These are phyloP conservation scores for Clonostachys sp. DNA, from an alignment of 2,329 filamentous ascomycete genomes.

Conservation along the genomic window DNA sequence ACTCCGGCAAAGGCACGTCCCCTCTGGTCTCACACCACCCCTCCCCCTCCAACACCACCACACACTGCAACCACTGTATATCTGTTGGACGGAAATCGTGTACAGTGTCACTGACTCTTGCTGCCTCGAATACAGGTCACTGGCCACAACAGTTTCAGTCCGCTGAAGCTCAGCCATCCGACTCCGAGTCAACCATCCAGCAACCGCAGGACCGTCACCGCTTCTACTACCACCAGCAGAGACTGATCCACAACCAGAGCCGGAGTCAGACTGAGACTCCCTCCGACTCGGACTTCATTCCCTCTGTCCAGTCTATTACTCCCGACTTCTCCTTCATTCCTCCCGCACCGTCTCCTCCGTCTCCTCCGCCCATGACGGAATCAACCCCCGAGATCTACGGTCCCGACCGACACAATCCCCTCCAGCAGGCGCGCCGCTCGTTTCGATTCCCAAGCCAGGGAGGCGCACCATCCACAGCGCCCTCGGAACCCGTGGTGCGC, in stretches of 20 bases:
- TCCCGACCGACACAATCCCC: slow-evolving; percentile 23
- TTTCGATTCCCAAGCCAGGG: slow-evolving; percentile 8
- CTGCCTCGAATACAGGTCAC: neutral
- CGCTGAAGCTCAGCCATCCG: neutral
- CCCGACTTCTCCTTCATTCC: slow-evolving; percentile 25
- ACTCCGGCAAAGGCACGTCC: too few species aligned
- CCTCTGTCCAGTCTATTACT: slow-evolving; percentile 18
- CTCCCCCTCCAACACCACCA: too few species aligned
- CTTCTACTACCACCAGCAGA: slow-evolving; percentile 2
- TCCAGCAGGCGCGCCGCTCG: slow-evolving; percentile 8
- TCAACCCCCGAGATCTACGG: slow-evolving; percentile 38
- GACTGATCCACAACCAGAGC: neutral
- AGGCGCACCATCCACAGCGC: slow-evolving; percentile 6
- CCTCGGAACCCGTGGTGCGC: slow-evolving; percentile 15
- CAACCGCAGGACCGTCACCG: neutral
- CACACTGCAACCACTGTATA: too few species aligned
- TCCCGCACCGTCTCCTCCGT: slow-evolving; percentile 27
- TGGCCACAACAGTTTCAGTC: slow-evolving; percentile 1
- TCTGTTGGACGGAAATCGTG: too few species aligned
- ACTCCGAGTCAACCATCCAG: slow-evolving; percentile 2
- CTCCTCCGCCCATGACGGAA: slow-evolving; percentile 14
- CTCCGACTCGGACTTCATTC: slow-evolving; percentile 5
- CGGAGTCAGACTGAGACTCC: slow-evolving; percentile 1
- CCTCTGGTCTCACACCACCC: too few species aligned
- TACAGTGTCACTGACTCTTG: too few species aligned